These are phyloP conservation scores for Aspergillus aculeatus DNA, from an alignment of 2,329 filamentous ascomycete genomes.

Conservation along the genomic window DNA sequence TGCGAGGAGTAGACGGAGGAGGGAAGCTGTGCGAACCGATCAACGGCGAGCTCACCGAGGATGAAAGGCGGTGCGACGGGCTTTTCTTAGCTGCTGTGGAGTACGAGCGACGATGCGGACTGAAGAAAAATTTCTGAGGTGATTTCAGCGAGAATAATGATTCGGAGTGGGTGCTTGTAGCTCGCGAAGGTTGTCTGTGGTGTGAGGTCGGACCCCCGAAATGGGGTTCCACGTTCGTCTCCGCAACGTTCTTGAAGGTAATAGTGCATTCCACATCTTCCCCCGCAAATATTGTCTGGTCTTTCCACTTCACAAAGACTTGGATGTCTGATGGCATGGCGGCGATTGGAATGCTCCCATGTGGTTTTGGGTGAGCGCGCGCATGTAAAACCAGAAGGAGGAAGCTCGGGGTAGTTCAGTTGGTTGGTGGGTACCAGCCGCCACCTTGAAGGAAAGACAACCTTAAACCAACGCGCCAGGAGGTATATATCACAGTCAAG, in stretches of 20 bases:
- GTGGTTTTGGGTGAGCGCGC: constrained; percentile 22
- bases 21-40: constrained; percentile 43
- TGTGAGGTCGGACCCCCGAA: constrained; percentile 31
- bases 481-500: constrained; percentile 9
- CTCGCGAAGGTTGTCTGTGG: constrained; percentile 39
- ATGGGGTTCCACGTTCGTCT: constrained; percentile 37
- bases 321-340: constrained; percentile 72
- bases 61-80: constrained; percentile 39
- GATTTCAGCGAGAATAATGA: constrained; percentile 42
- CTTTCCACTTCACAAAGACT: constrained; percentile 93
- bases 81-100: constrained; percentile 35
- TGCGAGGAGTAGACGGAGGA: constrained; percentile 35
- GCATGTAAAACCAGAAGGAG: constrained; percentile 15
- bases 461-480: neutral
- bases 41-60: constrained; percentile 42
- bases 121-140: constrained; percentile 37
- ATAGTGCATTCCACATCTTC: constrained; percentile 95
- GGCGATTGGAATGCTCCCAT: constrained; percentile 34
- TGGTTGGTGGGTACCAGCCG: constrained; percentile 21
- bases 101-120: constrained; percentile 36
- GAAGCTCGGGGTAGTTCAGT: constrained; percentile 20
- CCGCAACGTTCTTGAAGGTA: constrained; percentile 83
- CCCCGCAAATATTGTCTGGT: constrained; percentile 91
- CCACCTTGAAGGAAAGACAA: constrained; percentile 10
- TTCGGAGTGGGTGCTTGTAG: constrained; percentile 36